These are phyloP conservation scores for Dactylorhiza incarnata DNA, from an alignment of 106 monocot species.

Conservation along the genomic window DNA sequence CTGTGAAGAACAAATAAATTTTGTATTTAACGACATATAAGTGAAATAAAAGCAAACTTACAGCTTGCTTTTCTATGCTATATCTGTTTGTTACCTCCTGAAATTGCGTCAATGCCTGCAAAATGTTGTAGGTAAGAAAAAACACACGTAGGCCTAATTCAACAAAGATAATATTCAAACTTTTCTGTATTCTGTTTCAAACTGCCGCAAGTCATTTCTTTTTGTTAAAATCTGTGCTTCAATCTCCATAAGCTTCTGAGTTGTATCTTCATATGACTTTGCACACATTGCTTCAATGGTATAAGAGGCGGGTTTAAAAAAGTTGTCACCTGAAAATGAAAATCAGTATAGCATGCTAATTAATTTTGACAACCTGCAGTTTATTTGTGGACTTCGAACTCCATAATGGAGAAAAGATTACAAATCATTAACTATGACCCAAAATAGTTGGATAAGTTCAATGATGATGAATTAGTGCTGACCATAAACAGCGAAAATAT, in stretches of 20 bases:
- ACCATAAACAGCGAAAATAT: constrained; percentile 99
- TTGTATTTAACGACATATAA: background rate
- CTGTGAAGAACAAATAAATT: background rate
- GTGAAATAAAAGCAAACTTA: constrained; percentile 24
- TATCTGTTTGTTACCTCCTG: constrained; percentile 86
- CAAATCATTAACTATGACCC: constrained; percentile 37
- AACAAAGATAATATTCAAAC: constrained; percentile 20
- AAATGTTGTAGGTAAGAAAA: constrained; percentile 5
- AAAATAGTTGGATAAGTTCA: constrained; percentile 37
- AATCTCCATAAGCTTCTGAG: constrained; percentile 72
- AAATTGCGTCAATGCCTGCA: constrained; percentile 78
- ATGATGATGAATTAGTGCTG: constrained; percentile 11
- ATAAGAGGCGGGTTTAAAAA: constrained; percentile 85
- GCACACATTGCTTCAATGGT: constrained; percentile 80
- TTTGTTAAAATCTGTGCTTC: constrained; percentile 69
- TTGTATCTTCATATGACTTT: constrained; percentile 60
- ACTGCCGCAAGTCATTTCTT: constrained; percentile 81
- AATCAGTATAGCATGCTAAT: background rate
- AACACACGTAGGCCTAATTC: background rate
- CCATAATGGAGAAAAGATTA: background rate
- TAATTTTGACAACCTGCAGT: background rate
- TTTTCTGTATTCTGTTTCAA: constrained; percentile 91
- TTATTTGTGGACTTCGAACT: background rate
- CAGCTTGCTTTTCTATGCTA: constrained; percentile 73
- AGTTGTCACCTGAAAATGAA: constrained; percentile 71